A percentile compares a stretch with the other conserved stretches of the same genome.
These are phyloP conservation scores for Mortierella alpina DNA, from an alignment of 192 early-diverging fungal species.

Conservation along the genomic window DNA sequence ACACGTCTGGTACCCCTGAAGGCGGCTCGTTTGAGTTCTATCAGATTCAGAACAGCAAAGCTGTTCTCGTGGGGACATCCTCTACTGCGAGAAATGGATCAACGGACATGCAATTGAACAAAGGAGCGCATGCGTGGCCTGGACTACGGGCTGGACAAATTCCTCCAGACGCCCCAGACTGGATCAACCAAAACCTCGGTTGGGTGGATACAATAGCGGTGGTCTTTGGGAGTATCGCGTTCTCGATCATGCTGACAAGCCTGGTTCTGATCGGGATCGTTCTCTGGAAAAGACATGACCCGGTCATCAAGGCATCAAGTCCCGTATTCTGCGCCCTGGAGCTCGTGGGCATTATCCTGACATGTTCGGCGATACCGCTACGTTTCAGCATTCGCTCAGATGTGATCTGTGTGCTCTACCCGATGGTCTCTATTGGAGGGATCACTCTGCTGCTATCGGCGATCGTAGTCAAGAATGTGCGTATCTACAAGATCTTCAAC, in stretches of 20 bases:
- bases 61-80: background rate
- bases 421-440: background rate
- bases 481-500: constrained; percentile 15
- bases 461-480: constrained; percentile 16
- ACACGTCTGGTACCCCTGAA: background rate
- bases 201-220: constrained; percentile 3
- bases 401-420: background rate
- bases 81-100: background rate
- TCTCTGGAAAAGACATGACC: constrained; percentile 3
- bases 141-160: background rate
- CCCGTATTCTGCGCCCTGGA: constrained; percentile 10
- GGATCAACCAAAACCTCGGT: constrained; percentile 7
- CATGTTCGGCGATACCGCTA: background rate
- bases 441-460: constrained; percentile 1
- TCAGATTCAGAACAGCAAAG: background rate
- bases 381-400: background rate
- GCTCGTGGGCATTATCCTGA: constrained; percentile 11
- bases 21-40: background rate
- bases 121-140: constrained; percentile 3
- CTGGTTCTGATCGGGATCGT: constrained; percentile 6
- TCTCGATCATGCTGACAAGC: background rate
- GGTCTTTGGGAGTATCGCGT: background rate
- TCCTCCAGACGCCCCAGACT: background rate
- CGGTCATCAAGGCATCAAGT: constrained; percentile 24
- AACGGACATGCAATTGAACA: background rate